Conservation (phyloP, 495 filamentous ascomycete species). For the Aspergillus indologenus region DNA sequence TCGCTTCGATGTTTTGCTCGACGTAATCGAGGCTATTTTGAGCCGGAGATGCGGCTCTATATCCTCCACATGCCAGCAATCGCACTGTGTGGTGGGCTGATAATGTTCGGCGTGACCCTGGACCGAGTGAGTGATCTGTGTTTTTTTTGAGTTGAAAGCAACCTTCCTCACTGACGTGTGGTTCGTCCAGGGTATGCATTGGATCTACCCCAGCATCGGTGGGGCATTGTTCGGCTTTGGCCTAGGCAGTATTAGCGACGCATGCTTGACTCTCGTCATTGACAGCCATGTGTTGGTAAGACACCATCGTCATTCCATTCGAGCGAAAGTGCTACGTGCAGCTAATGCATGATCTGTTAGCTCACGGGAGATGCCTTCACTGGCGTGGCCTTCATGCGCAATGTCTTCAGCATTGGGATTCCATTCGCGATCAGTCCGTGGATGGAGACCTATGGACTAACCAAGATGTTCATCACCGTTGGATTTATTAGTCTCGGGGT, state of each 20-base stretch:
- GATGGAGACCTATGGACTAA: slow-evolving; percentile 26
- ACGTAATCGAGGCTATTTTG: slow-evolving; percentile 39
- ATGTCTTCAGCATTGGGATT: slow-evolving; percentile 32
- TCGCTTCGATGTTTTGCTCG: slow-evolving; percentile 36
- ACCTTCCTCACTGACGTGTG: not conserved
- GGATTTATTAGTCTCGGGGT: slow-evolving; percentile 32
- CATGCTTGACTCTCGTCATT: slow-evolving; percentile 33
- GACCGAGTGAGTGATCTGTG: slow-evolving; percentile 20
- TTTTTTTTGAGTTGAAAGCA: not conserved
- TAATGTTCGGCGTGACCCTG: slow-evolving; percentile 37
- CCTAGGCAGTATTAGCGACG: slow-evolving; percentile 33
- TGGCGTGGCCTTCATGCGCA: slow-evolving; percentile 34
- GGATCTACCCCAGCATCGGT: slow-evolving; percentile 31
- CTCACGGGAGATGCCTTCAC: slow-evolving; percentile 38
- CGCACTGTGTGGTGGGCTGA: slow-evolving; percentile 27
- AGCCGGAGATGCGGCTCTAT: slow-evolving; percentile 45
- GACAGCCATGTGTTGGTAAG: slow-evolving; percentile 36
- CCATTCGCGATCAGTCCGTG: slow-evolving; percentile 36
- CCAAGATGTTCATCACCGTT: slow-evolving; percentile 34
- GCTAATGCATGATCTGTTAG: slow-evolving; percentile 17
- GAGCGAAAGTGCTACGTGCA: not conserved
- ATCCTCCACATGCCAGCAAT: slow-evolving; percentile 34
- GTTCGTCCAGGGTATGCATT: slow-evolving; percentile 33
- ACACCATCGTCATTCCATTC: not conserved
- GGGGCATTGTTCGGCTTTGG: slow-evolving; percentile 37